Base-by-base conservation (phyloP, 257 asterid genomes). In the Misopates orontium region DNA sequence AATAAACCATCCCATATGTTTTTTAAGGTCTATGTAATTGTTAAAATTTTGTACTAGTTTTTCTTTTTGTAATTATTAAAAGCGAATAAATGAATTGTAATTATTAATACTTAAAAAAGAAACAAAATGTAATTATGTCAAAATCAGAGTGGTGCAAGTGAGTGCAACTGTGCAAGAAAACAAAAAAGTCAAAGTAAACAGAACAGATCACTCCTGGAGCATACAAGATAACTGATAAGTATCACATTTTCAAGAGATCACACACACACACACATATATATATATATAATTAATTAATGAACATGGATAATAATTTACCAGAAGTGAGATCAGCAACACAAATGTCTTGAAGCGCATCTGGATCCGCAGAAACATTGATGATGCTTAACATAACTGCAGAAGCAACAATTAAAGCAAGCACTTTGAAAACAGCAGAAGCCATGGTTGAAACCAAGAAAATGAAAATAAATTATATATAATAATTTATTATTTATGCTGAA, bases 241-340 rank as follows among this genome's bases (percentile, higher is more conserved):
- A 55, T 24, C 10, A 55, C 60, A 55, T 55, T 55, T 23, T n/a
- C 64, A 36, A 59, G 28, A 59, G 19, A 8, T 19, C 17, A 32
- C 1, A 12, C 13, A 18, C 0, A n/a, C 45, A 1, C 45, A 10
- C 1, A 44, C 15, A 47, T 18, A 63, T 25, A 59, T 20, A 15
- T 5, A 41, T 2, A 9, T n/a, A 4, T 2, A 9, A 10, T 6
- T 14, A 41, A 47, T 20, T 24, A 23, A 25, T 16, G 6, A 28
- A 2, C 4, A 28, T 22, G 23, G 52, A 3, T 4, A 13, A 36
- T 15, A 41, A 28, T 16, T 71, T n/a, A 85, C 89, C 72, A 41
- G 83, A 80, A 47, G 66, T 61, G 55, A 80, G 87, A 76, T 85
- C 92, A 72, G 92, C 92, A 67, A 82, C 92, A 62, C 92, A 85